Evolutionary conservation across 1,284 basidiomycete species (phyloP).

Genomic region (Earliella scabrosa): DNA sequence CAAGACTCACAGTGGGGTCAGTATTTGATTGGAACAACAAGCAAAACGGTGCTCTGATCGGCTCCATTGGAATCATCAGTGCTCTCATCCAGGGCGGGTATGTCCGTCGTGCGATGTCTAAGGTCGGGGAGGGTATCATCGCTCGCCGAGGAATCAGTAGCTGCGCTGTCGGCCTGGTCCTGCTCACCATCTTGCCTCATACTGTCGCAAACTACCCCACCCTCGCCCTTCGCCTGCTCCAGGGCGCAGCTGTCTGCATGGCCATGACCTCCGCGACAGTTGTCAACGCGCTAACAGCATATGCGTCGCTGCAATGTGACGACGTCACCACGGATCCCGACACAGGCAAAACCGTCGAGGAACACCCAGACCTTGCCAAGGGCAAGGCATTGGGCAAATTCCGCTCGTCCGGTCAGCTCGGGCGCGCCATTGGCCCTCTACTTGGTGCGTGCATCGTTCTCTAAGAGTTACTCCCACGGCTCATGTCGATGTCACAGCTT

Average conservation of each 20-base stretch:
- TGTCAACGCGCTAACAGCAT: conserved; percentile 86
- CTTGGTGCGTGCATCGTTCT: conserved; percentile 56
- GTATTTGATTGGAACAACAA: conserved; percentile 90
- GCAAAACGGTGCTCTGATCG: conserved; percentile 87
- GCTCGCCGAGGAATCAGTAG: conserved; percentile 76
- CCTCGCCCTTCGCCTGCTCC: conserved; percentile 64
- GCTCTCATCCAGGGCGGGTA: conserved; percentile 90
- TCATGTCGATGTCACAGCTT: conserved; percentile 50
- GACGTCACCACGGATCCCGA: conserved; percentile 59
- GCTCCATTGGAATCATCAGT: conserved; percentile 86
- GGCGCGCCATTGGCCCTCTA: conserved; percentile 86
- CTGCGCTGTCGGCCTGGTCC: conserved; percentile 70
- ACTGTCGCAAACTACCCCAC: conserved; percentile 48
- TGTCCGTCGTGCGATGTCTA: conserved; percentile 76
- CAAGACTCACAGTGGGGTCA: conserved; percentile 31
- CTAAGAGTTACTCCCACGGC: not conserved
- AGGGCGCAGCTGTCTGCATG: conserved; percentile 77
- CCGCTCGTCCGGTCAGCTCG: conserved; percentile 87
- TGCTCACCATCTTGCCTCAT: conserved; percentile 72
- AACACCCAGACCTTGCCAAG: conserved; percentile 74
- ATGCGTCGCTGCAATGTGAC: conserved; percentile 87
- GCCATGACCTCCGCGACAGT: conserved; percentile 93
- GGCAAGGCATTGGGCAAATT: conserved; percentile 87
- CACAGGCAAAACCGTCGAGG: conserved; percentile 56
- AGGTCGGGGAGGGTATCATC: conserved; percentile 77